These are phyloP conservation scores for Penicillium paradoxum DNA, from an alignment of 495 filamentous ascomycete species.

Conservation along the genomic window DNA sequence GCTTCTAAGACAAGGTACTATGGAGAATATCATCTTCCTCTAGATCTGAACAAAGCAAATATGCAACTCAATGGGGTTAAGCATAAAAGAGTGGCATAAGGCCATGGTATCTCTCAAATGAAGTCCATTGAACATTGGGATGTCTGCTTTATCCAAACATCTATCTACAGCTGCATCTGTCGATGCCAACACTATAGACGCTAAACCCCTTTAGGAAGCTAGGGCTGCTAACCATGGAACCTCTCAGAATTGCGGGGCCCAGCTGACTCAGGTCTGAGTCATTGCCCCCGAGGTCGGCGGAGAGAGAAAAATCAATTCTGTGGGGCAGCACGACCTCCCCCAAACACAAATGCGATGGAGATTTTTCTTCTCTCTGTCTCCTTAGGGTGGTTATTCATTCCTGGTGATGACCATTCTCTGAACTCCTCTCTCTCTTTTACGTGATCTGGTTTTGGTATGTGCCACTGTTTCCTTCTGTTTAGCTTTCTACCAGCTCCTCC, in stretches of 20 bases:
- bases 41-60: background rate
- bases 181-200: background rate
- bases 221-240: background rate
- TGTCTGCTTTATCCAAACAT: background rate
- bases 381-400: slow-evolving; percentile 7
- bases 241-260: background rate
- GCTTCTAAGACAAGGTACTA: background rate
- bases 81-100: background rate
- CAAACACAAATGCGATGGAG: slow-evolving; percentile 8
- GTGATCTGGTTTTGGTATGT: slow-evolving; percentile 18
- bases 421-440: slow-evolving; percentile 1
- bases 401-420: slow-evolving; percentile 9
- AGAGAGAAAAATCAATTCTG: slow-evolving; percentile 2
- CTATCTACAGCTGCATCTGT: background rate
- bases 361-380: slow-evolving; percentile 2
- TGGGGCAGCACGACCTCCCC: background rate
- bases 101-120: background rate
- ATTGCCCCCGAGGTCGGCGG: background rate
- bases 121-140: background rate
- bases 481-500: background rate
- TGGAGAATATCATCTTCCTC: background rate
- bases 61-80: background rate
- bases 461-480: background rate
- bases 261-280: background rate
- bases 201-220: background rate